phyloP scores from a whole-genome alignment of 257 asterid species.

The Solanum appendiculatum region DNA sequence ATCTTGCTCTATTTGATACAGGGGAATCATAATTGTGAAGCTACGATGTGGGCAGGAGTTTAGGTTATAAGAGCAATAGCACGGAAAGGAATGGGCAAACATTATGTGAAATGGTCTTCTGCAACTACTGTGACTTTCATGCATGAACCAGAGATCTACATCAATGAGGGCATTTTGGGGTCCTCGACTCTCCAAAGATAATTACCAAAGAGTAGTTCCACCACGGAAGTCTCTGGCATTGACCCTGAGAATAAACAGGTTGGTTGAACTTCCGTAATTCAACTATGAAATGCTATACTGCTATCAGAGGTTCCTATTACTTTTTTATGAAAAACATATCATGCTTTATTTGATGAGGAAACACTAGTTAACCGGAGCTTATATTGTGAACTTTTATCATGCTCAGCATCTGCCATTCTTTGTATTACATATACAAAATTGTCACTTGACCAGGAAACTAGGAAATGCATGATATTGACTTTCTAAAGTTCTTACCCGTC shows the following conservation, averaged over 20 bases:
- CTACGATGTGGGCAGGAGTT: conserved; percentile 84
- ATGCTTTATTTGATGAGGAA: too few relatives aligned
- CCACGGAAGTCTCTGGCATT: conserved; percentile 67
- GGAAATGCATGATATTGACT: not conserved
- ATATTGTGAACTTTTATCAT: not conserved
- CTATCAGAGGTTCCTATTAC: not conserved
- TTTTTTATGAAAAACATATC: not conserved
- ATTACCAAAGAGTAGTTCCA: conserved; percentile 81
- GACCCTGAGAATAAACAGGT: conserved; percentile 59
- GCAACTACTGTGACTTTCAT: conserved; percentile 91
- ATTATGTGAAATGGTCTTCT: conserved; percentile 95
- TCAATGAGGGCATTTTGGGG: conserved; percentile 82
- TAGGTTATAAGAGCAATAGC: conserved; percentile 78
- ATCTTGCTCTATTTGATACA: conserved; percentile 7
- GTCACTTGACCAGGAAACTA: not conserved
- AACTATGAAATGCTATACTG: not conserved
- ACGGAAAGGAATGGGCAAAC: conserved; percentile 87
- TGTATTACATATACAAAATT: not conserved
- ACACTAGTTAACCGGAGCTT: not conserved
- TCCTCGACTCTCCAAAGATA: conserved; percentile 36
- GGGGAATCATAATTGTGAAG: conserved; percentile 96
- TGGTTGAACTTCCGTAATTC: not conserved
- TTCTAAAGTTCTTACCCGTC: not conserved
- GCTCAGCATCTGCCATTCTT: not conserved
- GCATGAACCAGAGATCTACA: conserved; percentile 79